A percentile compares a stretch with the other conserved stretches of the same genome.
These are phyloP conservation scores for Suillus americanus DNA, from an alignment of 768 basidiomycete genomes.

Conservation along the genomic window DNA sequence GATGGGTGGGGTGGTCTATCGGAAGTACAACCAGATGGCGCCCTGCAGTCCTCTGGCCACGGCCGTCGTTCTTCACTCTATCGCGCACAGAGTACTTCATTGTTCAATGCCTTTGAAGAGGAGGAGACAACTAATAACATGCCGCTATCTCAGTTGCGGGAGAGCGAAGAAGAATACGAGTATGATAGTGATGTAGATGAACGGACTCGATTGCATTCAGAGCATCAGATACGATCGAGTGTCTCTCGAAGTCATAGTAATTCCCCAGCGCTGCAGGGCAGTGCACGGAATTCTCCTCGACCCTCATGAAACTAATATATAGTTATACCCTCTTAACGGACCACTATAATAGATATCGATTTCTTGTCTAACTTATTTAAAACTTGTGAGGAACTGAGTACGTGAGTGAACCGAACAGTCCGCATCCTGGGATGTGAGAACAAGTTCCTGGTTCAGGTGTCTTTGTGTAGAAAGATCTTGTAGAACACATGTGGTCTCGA, in stretches of 20 bases:
- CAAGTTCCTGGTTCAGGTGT: not conserved
- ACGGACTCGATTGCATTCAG: slow-evolving; percentile 33
- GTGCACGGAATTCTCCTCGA: slow-evolving; percentile 22
- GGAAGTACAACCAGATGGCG: slow-evolving; percentile 27
- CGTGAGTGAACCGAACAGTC: slow-evolving; percentile 12
- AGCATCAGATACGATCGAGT: slow-evolving; percentile 23
- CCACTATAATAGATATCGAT: slow-evolving; percentile 24
- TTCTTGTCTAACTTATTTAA: not conserved
- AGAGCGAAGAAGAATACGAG: slow-evolving; percentile 59
- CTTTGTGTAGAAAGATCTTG: not conserved
- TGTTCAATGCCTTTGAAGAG: slow-evolving; percentile 79
- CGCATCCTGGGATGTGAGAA: slow-evolving; percentile 13
- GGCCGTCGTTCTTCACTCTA: slow-evolving; percentile 67
- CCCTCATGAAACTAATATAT: slow-evolving; percentile 14
- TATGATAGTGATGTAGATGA: slow-evolving; percentile 50
- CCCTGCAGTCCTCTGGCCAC: slow-evolving; percentile 41
- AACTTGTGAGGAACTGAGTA: not conserved
- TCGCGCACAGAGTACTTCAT: slow-evolving; percentile 58
- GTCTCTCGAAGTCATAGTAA: slow-evolving; percentile 55
- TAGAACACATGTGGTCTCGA: slow-evolving; percentile 25
- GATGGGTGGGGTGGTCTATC: slow-evolving; percentile 65
- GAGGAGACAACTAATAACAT: slow-evolving; percentile 45
- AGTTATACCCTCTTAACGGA: slow-evolving; percentile 23
- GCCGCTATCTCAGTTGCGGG: slow-evolving; percentile 61
- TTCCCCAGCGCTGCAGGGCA: slow-evolving; percentile 44